Conservation (phyloP, 768 basidiomycete species). For the Pisolithus microcarpus region DNA sequence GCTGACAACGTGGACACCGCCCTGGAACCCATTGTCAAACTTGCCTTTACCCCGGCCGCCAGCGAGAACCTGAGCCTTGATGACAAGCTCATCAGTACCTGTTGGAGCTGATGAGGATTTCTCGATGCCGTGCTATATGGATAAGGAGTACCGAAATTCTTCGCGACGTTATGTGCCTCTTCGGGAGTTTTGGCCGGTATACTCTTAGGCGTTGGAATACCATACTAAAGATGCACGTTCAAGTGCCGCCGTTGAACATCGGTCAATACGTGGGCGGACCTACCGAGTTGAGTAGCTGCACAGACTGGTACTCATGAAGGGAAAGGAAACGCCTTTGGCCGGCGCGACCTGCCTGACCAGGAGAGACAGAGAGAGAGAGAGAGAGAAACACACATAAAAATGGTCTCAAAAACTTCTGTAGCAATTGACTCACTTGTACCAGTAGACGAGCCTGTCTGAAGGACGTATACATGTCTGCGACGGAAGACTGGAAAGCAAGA, state of each 20-base stretch:
- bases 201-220: slow-evolving; percentile 90
- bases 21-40: slow-evolving; percentile 93
- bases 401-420: background rate
- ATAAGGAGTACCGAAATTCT: slow-evolving; percentile 65
- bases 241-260: background rate
- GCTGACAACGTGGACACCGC: slow-evolving; percentile 92
- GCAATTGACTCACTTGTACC: slow-evolving; percentile 44
- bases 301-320: slow-evolving; percentile 97
- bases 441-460: slow-evolving; percentile 58
- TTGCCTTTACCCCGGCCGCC: slow-evolving; percentile 98
- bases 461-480: slow-evolving; percentile 53
- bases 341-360: slow-evolving; percentile 53
- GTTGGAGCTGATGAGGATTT: slow-evolving; percentile 3
- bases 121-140: background rate
- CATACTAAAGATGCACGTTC: slow-evolving; percentile 53
- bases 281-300: slow-evolving; percentile 90
- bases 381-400: background rate
- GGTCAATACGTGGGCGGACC: slow-evolving; percentile 12
- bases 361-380: background rate
- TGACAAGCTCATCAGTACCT: slow-evolving; percentile 80
- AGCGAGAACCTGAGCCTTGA: slow-evolving; percentile 98
- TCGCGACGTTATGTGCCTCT: slow-evolving; percentile 85
- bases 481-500: slow-evolving; percentile 6
- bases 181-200: slow-evolving; percentile 78
- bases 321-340: slow-evolving; percentile 89